These are phyloP conservation scores for Chytridium lagenaria DNA, from an alignment of 371 early-diverging fungal genomes.

Conservation along the genomic window DNA sequence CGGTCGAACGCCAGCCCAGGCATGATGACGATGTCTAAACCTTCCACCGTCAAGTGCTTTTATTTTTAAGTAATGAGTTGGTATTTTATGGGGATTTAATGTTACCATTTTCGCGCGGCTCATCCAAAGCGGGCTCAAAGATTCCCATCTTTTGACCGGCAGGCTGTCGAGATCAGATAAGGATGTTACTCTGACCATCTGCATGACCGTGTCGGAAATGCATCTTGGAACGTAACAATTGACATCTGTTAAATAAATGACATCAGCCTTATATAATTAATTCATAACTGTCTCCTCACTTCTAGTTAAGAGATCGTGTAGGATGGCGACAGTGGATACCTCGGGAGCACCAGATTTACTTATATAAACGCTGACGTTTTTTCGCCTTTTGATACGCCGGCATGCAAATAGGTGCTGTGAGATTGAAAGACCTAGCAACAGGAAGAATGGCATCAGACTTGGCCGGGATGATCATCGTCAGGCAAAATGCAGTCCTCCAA, in stretches of 20 bases:
- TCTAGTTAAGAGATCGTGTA: slow-evolving; percentile 16
- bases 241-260: neutral
- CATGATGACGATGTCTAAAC: slow-evolving; percentile 21
- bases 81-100: neutral
- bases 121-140: slow-evolving; percentile 52
- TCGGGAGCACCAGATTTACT: slow-evolving; percentile 28
- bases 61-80: neutral
- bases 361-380: slow-evolving; percentile 18
- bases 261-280: no score
- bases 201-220: slow-evolving; percentile 37
- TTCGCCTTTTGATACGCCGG: slow-evolving; percentile 17
- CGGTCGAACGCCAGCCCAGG: slow-evolving; percentile 58
- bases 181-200: slow-evolving; percentile 55
- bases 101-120: slow-evolving; percentile 26
- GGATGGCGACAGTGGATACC: slow-evolving; percentile 19
- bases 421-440: neutral
- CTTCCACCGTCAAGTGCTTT: slow-evolving; percentile 11
- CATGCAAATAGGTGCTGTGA: slow-evolving; percentile 5
- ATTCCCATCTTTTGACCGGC: slow-evolving; percentile 63
- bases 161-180: slow-evolving; percentile 43
- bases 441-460: no score
- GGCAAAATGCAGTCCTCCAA: no score
- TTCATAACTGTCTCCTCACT: neutral
- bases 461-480: neutral
- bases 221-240: slow-evolving; percentile 31